A percentile compares a stretch with the other conserved stretches of the same genome.
Evolutionary conservation across 371 early-diverging fungal species (phyloP).

Genomic region (Mucor velutinosus): DNA sequence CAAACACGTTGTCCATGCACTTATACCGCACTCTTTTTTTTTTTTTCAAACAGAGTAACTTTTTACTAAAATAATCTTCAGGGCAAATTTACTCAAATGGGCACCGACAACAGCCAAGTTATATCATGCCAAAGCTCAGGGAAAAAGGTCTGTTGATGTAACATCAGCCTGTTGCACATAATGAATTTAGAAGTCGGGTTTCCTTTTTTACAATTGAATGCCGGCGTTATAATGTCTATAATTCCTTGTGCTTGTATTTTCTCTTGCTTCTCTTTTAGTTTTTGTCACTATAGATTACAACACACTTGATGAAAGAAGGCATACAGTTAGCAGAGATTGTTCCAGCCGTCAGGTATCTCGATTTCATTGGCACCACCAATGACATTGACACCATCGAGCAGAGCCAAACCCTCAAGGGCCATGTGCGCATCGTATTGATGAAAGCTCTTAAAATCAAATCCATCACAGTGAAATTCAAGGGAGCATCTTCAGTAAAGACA

Average conservation of each 20-base stretch:
- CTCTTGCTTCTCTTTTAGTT: not conserved
- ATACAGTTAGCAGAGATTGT: constrained; percentile 32
- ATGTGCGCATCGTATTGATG: constrained; percentile 17
- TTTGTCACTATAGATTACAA: not conserved
- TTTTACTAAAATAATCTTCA: not conserved
- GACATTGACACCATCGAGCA: constrained; percentile 2
- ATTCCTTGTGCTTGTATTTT: not conserved
- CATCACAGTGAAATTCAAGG: constrained; percentile 32
- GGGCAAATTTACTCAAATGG: not conserved
- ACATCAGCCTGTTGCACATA: not conserved
- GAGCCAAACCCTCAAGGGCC: constrained; percentile 24
- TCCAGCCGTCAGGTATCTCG: constrained; percentile 26
- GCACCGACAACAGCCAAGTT: not conserved
- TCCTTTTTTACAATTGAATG: not conserved
- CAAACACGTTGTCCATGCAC: not conserved
- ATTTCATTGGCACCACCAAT: constrained; percentile 31
- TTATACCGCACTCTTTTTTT: not conserved
- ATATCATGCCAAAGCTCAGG: not conserved
- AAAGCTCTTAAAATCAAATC: constrained; percentile 36
- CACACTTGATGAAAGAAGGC: constrained; percentile 28
- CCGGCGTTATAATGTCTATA: not conserved
- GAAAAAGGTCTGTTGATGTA: not conserved
- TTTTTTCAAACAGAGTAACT: not conserved
- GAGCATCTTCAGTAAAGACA: constrained; percentile 24
- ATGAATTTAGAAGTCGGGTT: not conserved